These are phyloP conservation scores for Aspergillus sp. DNA, from an alignment of 2,329 filamentous ascomycete species.

Conservation along the genomic window DNA sequence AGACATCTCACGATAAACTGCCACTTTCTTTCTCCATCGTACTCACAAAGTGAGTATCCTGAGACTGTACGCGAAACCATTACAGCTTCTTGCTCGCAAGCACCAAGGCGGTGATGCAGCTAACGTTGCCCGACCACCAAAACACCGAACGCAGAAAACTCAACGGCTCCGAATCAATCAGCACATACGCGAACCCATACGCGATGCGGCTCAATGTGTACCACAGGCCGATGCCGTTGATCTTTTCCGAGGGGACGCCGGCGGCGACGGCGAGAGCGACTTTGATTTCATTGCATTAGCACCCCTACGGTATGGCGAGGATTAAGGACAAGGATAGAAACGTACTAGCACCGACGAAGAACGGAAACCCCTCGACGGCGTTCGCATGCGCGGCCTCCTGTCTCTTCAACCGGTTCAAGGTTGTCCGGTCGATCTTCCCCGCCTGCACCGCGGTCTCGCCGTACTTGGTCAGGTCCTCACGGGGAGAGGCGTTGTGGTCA, in stretches of 20 bases:
- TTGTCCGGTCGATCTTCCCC: conserved; percentile 28
- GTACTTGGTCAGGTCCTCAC: conserved; percentile 30
- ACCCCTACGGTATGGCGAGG: conserved; percentile 12
- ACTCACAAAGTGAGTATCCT: background rate
- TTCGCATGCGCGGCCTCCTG: conserved; percentile 29
- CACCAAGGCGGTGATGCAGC: conserved; percentile 32
- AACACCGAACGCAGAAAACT: conserved; percentile 29
- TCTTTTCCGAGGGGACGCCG: conserved; percentile 24
- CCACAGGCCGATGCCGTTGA: conserved; percentile 30
- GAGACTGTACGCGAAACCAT: background rate
- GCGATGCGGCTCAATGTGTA: conserved; percentile 30
- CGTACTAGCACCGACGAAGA: conserved; percentile 31
- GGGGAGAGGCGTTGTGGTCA: conserved; percentile 33
- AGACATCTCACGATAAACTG: too few species aligned
- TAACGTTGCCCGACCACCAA: conserved; percentile 34
- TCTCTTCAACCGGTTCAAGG: conserved; percentile 30
- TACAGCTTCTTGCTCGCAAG: conserved; percentile 25
- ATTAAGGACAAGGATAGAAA: background rate
- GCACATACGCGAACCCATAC: conserved; percentile 27
- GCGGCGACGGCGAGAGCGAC: conserved; percentile 29
- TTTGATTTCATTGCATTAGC: conserved; percentile 2
- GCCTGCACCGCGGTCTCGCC: conserved; percentile 28
- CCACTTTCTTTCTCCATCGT: too few species aligned
- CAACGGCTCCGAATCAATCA: conserved; percentile 21
- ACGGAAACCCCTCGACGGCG: conserved; percentile 27